Evolutionary conservation across 179 eudicot genomes (phyloP), one percentile per base, ranked within the genome.

Genomic region (Spergularia azorica): DNA sequence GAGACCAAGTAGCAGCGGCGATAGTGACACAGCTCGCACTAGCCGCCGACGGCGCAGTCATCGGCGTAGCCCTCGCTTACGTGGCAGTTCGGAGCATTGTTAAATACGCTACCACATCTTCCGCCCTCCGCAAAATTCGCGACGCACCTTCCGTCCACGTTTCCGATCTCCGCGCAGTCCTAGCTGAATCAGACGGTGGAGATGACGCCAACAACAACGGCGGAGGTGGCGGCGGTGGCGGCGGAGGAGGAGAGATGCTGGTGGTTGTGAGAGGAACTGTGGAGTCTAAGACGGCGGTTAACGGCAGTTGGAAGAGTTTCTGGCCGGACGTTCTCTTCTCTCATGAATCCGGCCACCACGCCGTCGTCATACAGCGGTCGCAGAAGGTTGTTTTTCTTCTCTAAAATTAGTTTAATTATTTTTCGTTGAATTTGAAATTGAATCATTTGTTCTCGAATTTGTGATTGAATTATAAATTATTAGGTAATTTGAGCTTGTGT

Each of bases 31-130:
- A 91, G n/a, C 48, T 91, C 9, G 89, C 88, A 12, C 70, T 90
- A 43, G 92, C 89, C 11, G 94, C 87, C 36, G 98, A 95, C 86
- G 99, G 99, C 8, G 97, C 96, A 1, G 75, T 90, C 4, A 82
- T 91, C 59, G 99, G 99, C 64, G 11, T 91, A 50, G 87, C 89
- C 86, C 80, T 93, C 13, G 94, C 96, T 15, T 91, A 84, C 83
- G 84, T 88, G 2, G 96, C 98, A 0, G 82, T 88, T 4, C 90
- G 92, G 0, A 87, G 85, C 83, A 36, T 90, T 70, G 59, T 89
- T 59, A 85, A 86, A 38, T 86, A 79, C 85, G 69, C 65, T 18
- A 66, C 88, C 79, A 57, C 87, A 3, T 89, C 96, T 6, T 87
- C 95, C 66, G 95, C 99, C 55, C 83, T 91, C 14, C 85, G 81